Conservation (phyloP, 169 alveolate species). For the Cryptosporidium sp. region DNA sequence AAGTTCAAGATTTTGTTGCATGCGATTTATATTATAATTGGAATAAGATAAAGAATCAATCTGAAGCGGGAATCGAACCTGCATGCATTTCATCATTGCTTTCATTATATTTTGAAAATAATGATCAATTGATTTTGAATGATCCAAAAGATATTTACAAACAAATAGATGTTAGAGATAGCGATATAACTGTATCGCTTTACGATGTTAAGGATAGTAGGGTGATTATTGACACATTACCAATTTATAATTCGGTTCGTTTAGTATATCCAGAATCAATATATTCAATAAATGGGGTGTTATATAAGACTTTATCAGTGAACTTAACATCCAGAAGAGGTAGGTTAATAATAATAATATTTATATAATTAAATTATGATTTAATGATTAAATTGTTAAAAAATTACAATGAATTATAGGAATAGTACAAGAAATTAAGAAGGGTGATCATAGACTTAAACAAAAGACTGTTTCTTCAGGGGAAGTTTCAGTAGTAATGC, state of each 20-base stretch:
- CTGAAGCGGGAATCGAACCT: neutral
- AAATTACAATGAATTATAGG: constrained; percentile 19
- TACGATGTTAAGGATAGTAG: constrained; percentile 13
- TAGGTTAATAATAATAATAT: neutral
- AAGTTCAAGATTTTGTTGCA: constrained; percentile 7
- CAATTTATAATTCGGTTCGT: constrained; percentile 39
- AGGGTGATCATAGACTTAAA: constrained; percentile 35
- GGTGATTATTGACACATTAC: constrained; percentile 35
- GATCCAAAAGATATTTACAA: constrained; percentile 32
- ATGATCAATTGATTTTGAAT: constrained; percentile 9
- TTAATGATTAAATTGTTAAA: neutral
- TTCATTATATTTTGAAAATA: constrained; percentile 37
- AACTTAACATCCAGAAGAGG: constrained; percentile 48
- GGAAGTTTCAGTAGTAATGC: constrained; percentile 54
- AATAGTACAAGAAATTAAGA: constrained; percentile 1
- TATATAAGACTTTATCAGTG: constrained; percentile 18
- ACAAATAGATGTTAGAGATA: constrained; percentile 29
- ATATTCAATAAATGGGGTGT: constrained; percentile 53
- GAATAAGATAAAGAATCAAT: constrained; percentile 34
- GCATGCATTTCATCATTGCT: constrained; percentile 13
- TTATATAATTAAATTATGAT: neutral
- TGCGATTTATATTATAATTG: constrained; percentile 56
- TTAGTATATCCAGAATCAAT: constrained; percentile 57
- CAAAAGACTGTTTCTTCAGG: constrained; percentile 63
- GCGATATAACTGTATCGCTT: constrained; percentile 28